Percentiles rank a stretch among this genome's conserved stretches.
Conservation (phyloP, 345 rosid genomes). For the Citrus reticulata region DNA sequence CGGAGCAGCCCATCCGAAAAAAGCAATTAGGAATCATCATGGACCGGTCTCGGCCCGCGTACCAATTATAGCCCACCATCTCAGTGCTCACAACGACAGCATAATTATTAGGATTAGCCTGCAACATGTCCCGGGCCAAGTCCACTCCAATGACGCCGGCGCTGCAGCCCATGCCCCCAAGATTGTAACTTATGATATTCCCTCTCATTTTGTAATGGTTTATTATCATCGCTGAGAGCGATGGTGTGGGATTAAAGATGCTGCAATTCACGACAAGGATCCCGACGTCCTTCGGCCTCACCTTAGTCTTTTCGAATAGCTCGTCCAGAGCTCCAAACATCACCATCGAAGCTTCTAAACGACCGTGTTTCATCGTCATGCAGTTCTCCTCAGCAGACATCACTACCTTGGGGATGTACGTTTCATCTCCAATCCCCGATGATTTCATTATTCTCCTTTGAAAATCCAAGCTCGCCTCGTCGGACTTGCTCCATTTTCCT, state of each 20-base stretch:
- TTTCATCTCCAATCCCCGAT: constrained; percentile 87
- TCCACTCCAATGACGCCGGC: constrained; percentile 83
- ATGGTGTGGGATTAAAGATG: constrained; percentile 92
- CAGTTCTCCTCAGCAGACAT: constrained; percentile 49
- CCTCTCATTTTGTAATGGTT: constrained; percentile 97
- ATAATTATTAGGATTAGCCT: constrained; percentile 72
- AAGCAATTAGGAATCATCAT: constrained; percentile 91
- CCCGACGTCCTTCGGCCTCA: constrained; percentile 84
- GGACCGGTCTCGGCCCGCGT: constrained; percentile 62
- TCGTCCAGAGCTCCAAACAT: constrained; percentile 91
- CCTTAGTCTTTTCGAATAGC: constrained; percentile 70
- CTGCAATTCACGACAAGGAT: constrained; percentile 93
- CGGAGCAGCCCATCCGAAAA: constrained; percentile 91
- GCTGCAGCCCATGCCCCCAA: constrained; percentile 97
- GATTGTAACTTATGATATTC: constrained; percentile 83
- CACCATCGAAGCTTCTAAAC: constrained; percentile 70
- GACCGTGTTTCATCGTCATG: constrained; percentile 85
- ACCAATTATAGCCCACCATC: constrained; percentile 97
- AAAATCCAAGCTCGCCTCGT: constrained; percentile 57
- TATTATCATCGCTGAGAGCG: constrained; percentile 85
- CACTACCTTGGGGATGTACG: constrained; percentile 67
- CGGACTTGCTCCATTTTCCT: constrained; percentile 59
- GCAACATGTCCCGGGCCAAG: constrained; percentile 88
- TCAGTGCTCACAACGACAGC: constrained; percentile 90
- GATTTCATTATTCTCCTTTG: constrained; percentile 60